Evolutionary conservation across 768 basidiomycete species (phyloP), one percentile per base, ranked within the genome.

Genomic region (Dendrothele bispora): DNA sequence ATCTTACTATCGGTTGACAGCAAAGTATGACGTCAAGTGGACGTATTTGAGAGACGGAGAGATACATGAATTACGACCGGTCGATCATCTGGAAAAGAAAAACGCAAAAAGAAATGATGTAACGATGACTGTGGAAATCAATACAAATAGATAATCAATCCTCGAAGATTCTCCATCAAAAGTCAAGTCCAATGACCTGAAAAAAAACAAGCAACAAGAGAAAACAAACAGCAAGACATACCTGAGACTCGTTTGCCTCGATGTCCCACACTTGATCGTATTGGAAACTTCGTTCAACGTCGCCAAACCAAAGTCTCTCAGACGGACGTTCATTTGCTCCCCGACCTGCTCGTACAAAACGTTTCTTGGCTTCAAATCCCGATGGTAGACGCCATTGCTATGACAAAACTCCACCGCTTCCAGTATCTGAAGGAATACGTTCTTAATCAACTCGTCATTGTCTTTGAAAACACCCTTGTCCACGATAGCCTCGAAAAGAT

Each of bases 311-410:
- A 92, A 93, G 65, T 93, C 91, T 3, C 85, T 81, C 39, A 92
- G 70, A 44, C 73, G 74, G 28, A 91, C 72, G 52, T 69, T 65
- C n/a, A n/a, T n/a, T n/a, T n/a, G n/a, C 38, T 62, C 58, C 10
- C 84, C 83, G 42, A 64, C 80, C 57, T 62, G 67, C 50, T 61
- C 76, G 58, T 80, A 83, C 32, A 91, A 65, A 21, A 91, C 73
- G 62, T 86, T 90, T 63, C 91, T 91, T 1, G 90, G 91, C 65
- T 93, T 93, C 58, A 94, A 77, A 59, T 93, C 90, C 21, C 91
- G 86, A 66, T 94, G 91, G 60, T 78, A 91, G 52, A 93, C 80
- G 7, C 82, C 80, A 34, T 73, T 71, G 34, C 69, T 62, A 58
- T 93, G 90, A 59, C 86, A 89, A 60, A 84, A 76, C 39, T 84